These are phyloP conservation scores for Avena atlantica DNA, from an alignment of 176 grass and related monocot species.

Conservation along the genomic window DNA sequence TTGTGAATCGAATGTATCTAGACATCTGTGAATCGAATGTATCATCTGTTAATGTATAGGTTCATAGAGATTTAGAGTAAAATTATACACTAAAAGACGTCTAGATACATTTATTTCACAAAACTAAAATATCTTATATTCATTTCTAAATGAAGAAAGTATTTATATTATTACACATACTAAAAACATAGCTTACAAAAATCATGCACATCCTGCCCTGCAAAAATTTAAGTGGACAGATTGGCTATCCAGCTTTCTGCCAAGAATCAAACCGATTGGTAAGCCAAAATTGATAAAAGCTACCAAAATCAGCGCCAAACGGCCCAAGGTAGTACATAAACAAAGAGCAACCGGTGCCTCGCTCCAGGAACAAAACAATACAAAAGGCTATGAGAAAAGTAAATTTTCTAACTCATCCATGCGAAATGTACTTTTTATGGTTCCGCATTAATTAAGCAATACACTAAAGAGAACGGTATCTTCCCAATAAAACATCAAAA, in stretches of 20 bases:
- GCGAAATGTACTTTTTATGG: slow-evolving; percentile 53
- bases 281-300: neutral
- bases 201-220: neutral
- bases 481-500: slow-evolving; percentile 61
- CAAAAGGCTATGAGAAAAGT: slow-evolving; percentile 8
- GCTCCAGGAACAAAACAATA: neutral
- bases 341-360: neutral
- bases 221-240: neutral
- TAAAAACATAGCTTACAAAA: neutral
- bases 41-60: too few relatives aligned
- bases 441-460: slow-evolving; percentile 57
- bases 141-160: too few relatives aligned
- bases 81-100: too few relatives aligned
- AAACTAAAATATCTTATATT: too few relatives aligned
- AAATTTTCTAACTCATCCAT: slow-evolving; percentile 46
- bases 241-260: neutral
- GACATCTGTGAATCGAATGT: too few relatives aligned
- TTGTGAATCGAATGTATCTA: too few relatives aligned
- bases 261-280: neutral
- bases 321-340: neutral
- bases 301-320: neutral
- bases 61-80: too few relatives aligned
- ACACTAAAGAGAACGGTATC: slow-evolving; percentile 61
- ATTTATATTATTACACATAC: neutral
- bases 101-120: too few relatives aligned